These are phyloP conservation scores for Calonectria pauciramosa DNA, from an alignment of 2,329 filamentous ascomycete genomes.

Conservation along the genomic window DNA sequence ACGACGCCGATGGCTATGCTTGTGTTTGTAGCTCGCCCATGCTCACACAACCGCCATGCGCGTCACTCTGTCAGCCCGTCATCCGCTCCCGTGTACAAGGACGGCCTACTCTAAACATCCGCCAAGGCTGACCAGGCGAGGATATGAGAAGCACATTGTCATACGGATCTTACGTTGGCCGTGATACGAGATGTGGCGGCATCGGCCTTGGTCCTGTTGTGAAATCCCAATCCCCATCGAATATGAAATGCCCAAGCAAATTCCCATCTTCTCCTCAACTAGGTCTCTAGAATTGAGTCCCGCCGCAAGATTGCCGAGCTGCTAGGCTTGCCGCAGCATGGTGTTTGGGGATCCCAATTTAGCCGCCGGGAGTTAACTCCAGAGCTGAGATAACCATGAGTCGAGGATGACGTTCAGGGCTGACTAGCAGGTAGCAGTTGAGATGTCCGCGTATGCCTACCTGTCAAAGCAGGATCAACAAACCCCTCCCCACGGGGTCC, in stretches of 20 bases:
- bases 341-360: not conserved
- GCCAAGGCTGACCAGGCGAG: not conserved
- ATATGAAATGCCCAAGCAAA: not conserved
- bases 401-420: conserved; percentile 18
- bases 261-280: not conserved
- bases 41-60: not conserved
- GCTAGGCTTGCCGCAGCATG: not conserved
- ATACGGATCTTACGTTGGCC: conserved; percentile 3
- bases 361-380: not conserved
- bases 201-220: not conserved
- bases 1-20: not conserved
- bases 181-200: not conserved
- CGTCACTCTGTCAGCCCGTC: not conserved
- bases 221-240: not conserved
- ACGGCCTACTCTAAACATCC: not conserved
- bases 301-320: not conserved
- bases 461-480: not conserved
- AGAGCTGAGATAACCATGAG: not conserved
- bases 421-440: not conserved
- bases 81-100: not conserved
- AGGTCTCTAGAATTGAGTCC: too few relatives aligned
- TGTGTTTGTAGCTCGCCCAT: not conserved
- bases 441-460: not conserved
- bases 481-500: conserved; percentile 19
- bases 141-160: not conserved